Conservation (phyloP, 2,329 filamentous ascomycete species). For the Chalara sp. region DNA sequence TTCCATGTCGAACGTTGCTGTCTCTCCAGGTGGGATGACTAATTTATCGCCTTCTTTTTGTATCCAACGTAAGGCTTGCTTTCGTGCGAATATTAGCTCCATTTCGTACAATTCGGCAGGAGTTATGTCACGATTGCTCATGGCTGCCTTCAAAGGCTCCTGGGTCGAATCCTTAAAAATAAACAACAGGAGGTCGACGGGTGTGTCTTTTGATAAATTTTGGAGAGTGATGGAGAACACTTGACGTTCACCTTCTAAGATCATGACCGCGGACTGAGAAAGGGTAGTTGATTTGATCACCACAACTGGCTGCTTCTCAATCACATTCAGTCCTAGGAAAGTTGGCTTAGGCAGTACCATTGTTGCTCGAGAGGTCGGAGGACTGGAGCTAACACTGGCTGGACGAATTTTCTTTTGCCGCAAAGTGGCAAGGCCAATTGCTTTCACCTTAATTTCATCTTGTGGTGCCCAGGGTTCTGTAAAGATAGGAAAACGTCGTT, state of each 20-base stretch:
- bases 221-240: slow-evolving; percentile 72
- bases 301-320: slow-evolving; percentile 71
- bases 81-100: slow-evolving; percentile 70
- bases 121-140: slow-evolving; percentile 70
- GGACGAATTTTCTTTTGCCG: slow-evolving; percentile 24
- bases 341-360: slow-evolving; percentile 39
- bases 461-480: slow-evolving; percentile 67
- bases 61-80: slow-evolving; percentile 57
- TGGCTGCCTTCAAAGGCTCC: slow-evolving; percentile 64
- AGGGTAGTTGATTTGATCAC: slow-evolving; percentile 70
- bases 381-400: slow-evolving; percentile 23
- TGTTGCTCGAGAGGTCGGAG: slow-evolving; percentile 31
- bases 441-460: slow-evolving; percentile 67
- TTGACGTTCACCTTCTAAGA: slow-evolving; percentile 82
- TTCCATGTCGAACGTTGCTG: slow-evolving; percentile 72
- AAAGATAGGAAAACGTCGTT: slow-evolving; percentile 81
- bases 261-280: slow-evolving; percentile 80
- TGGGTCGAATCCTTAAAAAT: slow-evolving; percentile 88
- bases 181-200: slow-evolving; percentile 79
- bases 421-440: slow-evolving; percentile 54
- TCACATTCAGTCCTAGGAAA: slow-evolving; percentile 62
- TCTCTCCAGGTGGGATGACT: slow-evolving; percentile 60
- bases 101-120: slow-evolving; percentile 79
- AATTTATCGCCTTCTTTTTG: slow-evolving; percentile 43
- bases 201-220: slow-evolving; percentile 64